Percentiles rank a stretch among this genome's conserved stretches.
Conservation (phyloP, 148 eudicot species). For the Fagopyrum esculentum region DNA sequence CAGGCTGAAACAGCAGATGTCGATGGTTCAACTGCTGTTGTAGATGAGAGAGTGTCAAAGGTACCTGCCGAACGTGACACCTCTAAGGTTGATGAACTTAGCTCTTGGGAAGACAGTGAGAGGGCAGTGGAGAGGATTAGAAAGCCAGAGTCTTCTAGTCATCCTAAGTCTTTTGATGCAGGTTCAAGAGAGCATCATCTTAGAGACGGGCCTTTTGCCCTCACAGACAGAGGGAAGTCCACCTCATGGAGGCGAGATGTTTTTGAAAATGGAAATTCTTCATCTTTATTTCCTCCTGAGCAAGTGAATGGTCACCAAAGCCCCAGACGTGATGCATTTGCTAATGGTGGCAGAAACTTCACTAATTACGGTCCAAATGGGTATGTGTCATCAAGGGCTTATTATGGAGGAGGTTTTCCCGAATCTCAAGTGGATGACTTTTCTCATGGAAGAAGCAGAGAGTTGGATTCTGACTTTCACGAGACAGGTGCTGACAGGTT, state of each 20-base stretch:
- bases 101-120: constrained; percentile 90
- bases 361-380: constrained; percentile 53
- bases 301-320: constrained; percentile 56
- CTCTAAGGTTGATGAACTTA: constrained; percentile 39
- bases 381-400: constrained; percentile 44
- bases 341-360: constrained; percentile 46
- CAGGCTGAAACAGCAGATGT: constrained; percentile 39
- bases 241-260: constrained; percentile 72
- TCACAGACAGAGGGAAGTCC: constrained; percentile 55
- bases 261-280: constrained; percentile 47
- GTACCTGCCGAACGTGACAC: constrained; percentile 35
- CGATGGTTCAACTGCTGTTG: constrained; percentile 27
- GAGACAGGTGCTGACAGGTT: constrained; percentile 46
- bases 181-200: constrained; percentile 32
- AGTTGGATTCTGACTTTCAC: constrained; percentile 51
- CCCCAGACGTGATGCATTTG: constrained; percentile 47
- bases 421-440: constrained; percentile 52
- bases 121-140: constrained; percentile 77
- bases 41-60: constrained; percentile 33
- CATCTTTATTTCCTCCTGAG: constrained; percentile 36
- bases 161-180: constrained; percentile 44
- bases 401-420: constrained; percentile 40
- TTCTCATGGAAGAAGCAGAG: constrained; percentile 37
- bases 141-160: constrained; percentile 49
- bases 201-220: constrained; percentile 53